phyloP scores from a whole-genome alignment of 768 basidiomycete genomes.

The Mycena rosella region DNA sequence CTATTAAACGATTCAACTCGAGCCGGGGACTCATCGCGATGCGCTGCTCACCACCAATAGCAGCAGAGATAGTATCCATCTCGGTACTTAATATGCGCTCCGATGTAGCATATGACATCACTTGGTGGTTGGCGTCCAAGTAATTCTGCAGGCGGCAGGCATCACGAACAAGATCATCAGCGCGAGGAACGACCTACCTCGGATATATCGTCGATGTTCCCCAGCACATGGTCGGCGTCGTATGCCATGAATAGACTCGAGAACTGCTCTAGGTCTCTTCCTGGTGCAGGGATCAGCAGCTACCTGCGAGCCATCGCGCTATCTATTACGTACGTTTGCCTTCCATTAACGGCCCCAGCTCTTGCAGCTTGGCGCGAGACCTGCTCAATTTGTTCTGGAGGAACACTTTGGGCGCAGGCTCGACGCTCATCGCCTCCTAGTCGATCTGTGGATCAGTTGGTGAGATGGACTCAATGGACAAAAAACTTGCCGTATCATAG shows the following conservation, averaged over 20 bases:
- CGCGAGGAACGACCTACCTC: constrained; percentile 59
- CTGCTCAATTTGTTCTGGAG: constrained; percentile 82
- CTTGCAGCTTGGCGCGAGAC: constrained; percentile 71
- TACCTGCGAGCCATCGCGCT: constrained; percentile 1
- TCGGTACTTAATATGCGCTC: constrained; percentile 74
- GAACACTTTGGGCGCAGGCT: constrained; percentile 79
- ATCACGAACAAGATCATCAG: constrained; percentile 26
- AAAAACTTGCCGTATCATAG: constrained; percentile 78
- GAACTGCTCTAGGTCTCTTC: constrained; percentile 67
- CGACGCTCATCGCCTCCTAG: constrained; percentile 73
- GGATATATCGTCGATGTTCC: constrained; percentile 68
- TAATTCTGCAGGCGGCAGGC: constrained; percentile 60
- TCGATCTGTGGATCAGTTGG: constrained; percentile 17
- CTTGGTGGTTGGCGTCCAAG: constrained; percentile 73
- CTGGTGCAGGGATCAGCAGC: constrained; percentile 47
- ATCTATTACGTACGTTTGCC: constrained; percentile 65
- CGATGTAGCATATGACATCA: constrained; percentile 65
- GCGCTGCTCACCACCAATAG: constrained; percentile 70
- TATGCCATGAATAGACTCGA: constrained; percentile 61
- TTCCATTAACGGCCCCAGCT: constrained; percentile 68
- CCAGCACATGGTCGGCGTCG: constrained; percentile 61
- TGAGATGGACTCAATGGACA: not conserved
- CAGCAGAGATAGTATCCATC: constrained; percentile 67
- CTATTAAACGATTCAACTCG: constrained; percentile 51
- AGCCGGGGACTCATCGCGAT: not conserved